These are phyloP conservation scores for Scleromitrula shiraiana DNA, from an alignment of 2,329 filamentous ascomycete species.

Conservation along the genomic window DNA sequence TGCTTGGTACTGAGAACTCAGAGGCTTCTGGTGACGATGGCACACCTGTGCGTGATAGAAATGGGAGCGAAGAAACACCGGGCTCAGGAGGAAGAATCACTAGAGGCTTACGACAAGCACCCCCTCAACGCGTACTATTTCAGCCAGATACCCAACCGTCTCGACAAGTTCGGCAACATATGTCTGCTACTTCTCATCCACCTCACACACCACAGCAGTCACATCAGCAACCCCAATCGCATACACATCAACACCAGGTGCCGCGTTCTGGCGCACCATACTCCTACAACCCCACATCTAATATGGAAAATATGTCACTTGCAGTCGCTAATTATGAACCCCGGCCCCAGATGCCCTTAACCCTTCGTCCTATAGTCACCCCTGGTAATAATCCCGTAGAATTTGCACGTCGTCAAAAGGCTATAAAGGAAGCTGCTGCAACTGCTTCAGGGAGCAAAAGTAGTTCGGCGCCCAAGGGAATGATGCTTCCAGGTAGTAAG, in stretches of 20 bases:
- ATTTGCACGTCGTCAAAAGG: constrained; percentile 52
- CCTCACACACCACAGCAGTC: constrained; percentile 21
- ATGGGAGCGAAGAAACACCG: constrained; percentile 41
- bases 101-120: constrained; percentile 68
- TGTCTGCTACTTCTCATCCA: constrained; percentile 35
- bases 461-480: constrained; percentile 37
- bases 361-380: constrained; percentile 65
- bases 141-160: constrained; percentile 67
- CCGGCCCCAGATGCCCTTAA: constrained; percentile 50
- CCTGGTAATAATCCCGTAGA: constrained; percentile 65
- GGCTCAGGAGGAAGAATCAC: constrained; percentile 49
- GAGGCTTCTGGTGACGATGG: constrained; percentile 53
- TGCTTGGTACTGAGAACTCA: constrained; percentile 45
- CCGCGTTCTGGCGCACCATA: constrained; percentile 32
- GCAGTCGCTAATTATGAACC: constrained; percentile 65
- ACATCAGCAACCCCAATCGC: constrained; percentile 9
- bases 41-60: constrained; percentile 47
- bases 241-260: constrained; percentile 25
- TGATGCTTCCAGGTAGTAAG: constrained; percentile 57
- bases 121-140: constrained; percentile 75
- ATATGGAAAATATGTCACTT: constrained; percentile 48
- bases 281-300: constrained; percentile 45
- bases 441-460: constrained; percentile 31
- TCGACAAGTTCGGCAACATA: constrained; percentile 56
- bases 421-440: constrained; percentile 32